Base-by-base conservation (phyloP, 371 early-diverging fungal genomes). In the Rhizopus sp. region DNA sequence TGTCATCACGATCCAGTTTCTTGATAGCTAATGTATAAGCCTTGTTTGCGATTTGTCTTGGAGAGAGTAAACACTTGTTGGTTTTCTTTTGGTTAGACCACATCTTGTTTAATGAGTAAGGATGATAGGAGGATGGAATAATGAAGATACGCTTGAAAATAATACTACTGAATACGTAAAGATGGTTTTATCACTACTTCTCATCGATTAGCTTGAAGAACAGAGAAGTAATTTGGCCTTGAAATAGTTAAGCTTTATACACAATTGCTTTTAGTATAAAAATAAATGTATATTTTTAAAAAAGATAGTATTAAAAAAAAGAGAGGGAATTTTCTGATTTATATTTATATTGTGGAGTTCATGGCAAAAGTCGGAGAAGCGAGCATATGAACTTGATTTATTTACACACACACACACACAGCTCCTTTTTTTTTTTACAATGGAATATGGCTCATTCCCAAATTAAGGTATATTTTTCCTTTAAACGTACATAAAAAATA, bases 21-120 rank as follows among this genome's bases (percentile, higher is more conserved):
- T 76, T 76, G 50, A 64, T 56, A 7, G 64, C 70, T 35, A 76
- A 53, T n/a, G 63, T 51, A 44, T 66, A 55, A 4, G 71, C 67
- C 53, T 70, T 72, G 44, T 59, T 70, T 23, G 77, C 77, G 16
- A 72, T 49, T 50, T 76, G 77, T 34, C 77, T 68, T 33, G 77
- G 77, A 4, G 77, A 76, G 47, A 69, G 23, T 7, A 35, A 49
- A n/a, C 60, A 49, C 15, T 60, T 59, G 40, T 49, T 30, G 13
- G 44, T 57, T 49, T 57, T 65, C 46, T 63, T 63, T 29, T n/a
- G n/a, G 10, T 23, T 6, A 50, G 33, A 23, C 12, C 30, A 17
- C 3, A 7, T 23, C 47, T 41, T 39, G 52, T 46, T 44, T 52
- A 53, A 39, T 50, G 52, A 46, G 29, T 45, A 60, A 61, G 49